These are phyloP conservation scores for Ottelia alismoides DNA, from an alignment of 106 monocot genomes.

Conservation along the genomic window DNA sequence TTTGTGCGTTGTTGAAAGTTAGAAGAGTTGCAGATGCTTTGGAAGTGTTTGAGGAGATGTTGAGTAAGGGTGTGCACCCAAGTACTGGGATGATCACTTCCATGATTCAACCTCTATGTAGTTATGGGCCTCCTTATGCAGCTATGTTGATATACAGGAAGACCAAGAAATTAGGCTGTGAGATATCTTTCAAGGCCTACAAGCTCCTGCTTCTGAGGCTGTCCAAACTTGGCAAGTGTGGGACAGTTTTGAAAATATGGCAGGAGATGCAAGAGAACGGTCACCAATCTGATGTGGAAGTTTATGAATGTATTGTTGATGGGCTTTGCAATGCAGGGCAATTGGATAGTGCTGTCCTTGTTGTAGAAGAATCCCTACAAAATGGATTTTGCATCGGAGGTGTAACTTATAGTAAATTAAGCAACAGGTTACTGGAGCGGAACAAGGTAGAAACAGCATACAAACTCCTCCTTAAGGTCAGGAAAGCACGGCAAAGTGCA, in stretches of 20 bases:
- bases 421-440: slow-evolving; percentile 64
- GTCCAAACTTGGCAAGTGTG: slow-evolving; percentile 74
- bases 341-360: slow-evolving; percentile 64
- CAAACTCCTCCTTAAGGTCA: slow-evolving; percentile 75
- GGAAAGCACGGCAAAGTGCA: slow-evolving; percentile 27
- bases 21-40: slow-evolving; percentile 87
- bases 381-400: slow-evolving; percentile 59
- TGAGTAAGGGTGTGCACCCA: slow-evolving; percentile 42
- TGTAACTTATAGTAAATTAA: slow-evolving; percentile 74
- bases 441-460: slow-evolving; percentile 86
- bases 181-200: slow-evolving; percentile 74
- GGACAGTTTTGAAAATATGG: slow-evolving; percentile 72
- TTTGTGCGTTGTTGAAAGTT: slow-evolving; percentile 46
- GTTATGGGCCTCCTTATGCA: slow-evolving; percentile 95
- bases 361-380: slow-evolving; percentile 62
- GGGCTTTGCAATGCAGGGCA: slow-evolving; percentile 88
- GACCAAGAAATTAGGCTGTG: slow-evolving; percentile 58
- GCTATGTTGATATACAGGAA: slow-evolving; percentile 79
- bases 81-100: slow-evolving; percentile 70
- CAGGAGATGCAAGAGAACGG: slow-evolving; percentile 86
- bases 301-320: slow-evolving; percentile 79
- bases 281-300: slow-evolving; percentile 56
- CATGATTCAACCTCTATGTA: slow-evolving; percentile 58
- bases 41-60: slow-evolving; percentile 74
- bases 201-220: slow-evolving; percentile 90